Evolutionary conservation across 805 yeast species (phyloP).

Genomic region (Starmera caribaea): DNA sequence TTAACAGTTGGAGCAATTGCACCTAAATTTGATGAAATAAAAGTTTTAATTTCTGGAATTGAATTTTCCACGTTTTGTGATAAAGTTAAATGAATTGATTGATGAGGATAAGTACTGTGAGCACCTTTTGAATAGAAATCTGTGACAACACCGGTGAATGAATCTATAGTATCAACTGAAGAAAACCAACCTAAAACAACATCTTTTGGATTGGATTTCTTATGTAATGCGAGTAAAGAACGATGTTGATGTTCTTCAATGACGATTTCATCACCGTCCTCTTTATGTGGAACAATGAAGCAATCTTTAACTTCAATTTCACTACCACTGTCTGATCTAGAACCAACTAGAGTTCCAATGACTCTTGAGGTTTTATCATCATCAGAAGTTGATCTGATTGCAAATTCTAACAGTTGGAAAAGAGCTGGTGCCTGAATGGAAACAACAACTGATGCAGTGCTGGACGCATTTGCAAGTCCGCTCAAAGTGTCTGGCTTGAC

Average conservation of each 20-base stretch:
- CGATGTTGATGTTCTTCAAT: conserved; percentile 72
- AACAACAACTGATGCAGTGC: conserved; percentile 38
- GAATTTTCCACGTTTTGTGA: conserved; percentile 38
- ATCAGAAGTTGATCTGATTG: conserved; percentile 32
- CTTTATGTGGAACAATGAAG: conserved; percentile 74
- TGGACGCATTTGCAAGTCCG: conserved; percentile 9
- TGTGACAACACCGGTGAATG: conserved; percentile 68
- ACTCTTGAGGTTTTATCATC: conserved; percentile 51
- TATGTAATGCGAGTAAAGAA: conserved; percentile 59
- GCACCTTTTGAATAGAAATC: conserved; percentile 66
- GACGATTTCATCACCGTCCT: conserved; percentile 64
- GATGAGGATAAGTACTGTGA: conserved; percentile 62
- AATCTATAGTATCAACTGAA: conserved; percentile 48
- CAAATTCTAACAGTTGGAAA: conserved; percentile 67
- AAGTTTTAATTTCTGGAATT: conserved; percentile 54
- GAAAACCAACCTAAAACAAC: conserved; percentile 83
- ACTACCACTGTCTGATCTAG: conserved; percentile 75
- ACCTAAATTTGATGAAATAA: conserved; percentile 70
- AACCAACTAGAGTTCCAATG: conserved; percentile 76
- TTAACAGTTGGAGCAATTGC: conserved; percentile 30
- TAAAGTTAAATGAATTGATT: conserved; percentile 72
- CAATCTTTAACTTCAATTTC: conserved; percentile 66
- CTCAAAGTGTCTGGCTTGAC: neutral
- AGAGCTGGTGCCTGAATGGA: conserved; percentile 61
- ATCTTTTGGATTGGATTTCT: conserved; percentile 71